Evolutionary conservation across 2,329 filamentous ascomycete genomes (phyloP).

Genomic region (Sporothrix phasma): DNA sequence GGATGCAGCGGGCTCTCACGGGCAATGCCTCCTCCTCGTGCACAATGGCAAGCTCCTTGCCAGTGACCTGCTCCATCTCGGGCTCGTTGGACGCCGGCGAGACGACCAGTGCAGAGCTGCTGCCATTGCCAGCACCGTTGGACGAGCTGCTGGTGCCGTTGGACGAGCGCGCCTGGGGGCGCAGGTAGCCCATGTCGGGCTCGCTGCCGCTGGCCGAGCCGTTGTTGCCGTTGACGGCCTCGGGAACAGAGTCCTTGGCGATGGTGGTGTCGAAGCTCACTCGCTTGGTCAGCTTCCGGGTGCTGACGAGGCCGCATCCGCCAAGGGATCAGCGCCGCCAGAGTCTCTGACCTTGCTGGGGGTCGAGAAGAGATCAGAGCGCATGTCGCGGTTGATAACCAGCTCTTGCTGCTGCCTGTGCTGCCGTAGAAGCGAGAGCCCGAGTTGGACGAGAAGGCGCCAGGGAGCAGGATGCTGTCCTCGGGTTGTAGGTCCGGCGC

Average conservation of each 20-base stretch:
- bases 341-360: constrained; percentile 42
- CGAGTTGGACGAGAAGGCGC: constrained; percentile 66
- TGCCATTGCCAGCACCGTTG: constrained; percentile 21
- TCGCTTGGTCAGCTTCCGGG: constrained; percentile 61
- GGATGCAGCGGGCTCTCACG: constrained; percentile 22
- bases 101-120: not conserved
- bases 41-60: constrained; percentile 69
- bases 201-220: constrained; percentile 27
- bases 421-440: constrained; percentile 55
- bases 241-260: constrained; percentile 27
- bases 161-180: constrained; percentile 36
- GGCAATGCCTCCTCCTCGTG: constrained; percentile 54
- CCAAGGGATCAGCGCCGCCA: not conserved
- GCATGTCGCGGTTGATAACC: constrained; percentile 79
- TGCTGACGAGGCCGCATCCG: constrained; percentile 26
- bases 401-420: constrained; percentile 71
- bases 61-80: constrained; percentile 62
- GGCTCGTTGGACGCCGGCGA: constrained; percentile 17
- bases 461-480: constrained; percentile 76
- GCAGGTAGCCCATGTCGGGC: constrained; percentile 50
- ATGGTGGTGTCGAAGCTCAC: constrained; percentile 80
- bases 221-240: constrained; percentile 14
- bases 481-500: constrained; percentile 69
- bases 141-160: constrained; percentile 35
- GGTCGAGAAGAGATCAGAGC: constrained; percentile 59